These are phyloP conservation scores for Magnolia officinalis DNA, from an alignment of 164 flowering plant species.

Conservation along the genomic window DNA sequence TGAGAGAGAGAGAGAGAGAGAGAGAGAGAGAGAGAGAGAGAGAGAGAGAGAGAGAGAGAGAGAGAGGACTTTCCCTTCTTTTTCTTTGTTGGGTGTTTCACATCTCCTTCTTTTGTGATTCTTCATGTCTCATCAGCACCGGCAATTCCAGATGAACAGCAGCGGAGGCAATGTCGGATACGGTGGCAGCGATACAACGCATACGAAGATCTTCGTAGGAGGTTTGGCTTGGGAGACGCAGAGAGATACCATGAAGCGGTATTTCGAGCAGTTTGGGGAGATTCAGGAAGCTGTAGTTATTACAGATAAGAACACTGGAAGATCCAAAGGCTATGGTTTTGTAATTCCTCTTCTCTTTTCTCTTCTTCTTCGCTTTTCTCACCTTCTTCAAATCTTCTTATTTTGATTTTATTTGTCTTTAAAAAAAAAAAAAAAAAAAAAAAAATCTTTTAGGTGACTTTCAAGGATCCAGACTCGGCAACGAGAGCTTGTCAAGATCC, in stretches of 20 bases:
- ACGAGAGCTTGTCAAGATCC: slow-evolving; percentile 61
- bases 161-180: slow-evolving; percentile 23
- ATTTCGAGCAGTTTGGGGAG: slow-evolving; percentile 65
- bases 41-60: no score
- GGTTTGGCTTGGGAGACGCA: slow-evolving; percentile 72
- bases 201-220: slow-evolving; percentile 57
- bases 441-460: slow-evolving; percentile 40
- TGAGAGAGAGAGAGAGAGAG: no score
- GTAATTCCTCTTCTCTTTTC: slow-evolving; percentile 23
- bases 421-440: no score
- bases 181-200: slow-evolving; percentile 35
- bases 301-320: slow-evolving; percentile 50
- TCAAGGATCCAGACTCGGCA: slow-evolving; percentile 61
- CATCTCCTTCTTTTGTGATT: background rate
- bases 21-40: no score
- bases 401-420: background rate
- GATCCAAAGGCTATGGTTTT: slow-evolving; percentile 67
- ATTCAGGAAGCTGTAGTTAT: slow-evolving; percentile 59
- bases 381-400: background rate
- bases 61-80: no score
- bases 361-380: background rate
- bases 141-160: background rate
- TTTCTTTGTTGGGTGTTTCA: background rate
- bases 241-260: slow-evolving; percentile 51
- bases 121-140: slow-evolving; percentile 1